Percentiles rank a stretch among this genome's conserved stretches.
Evolutionary conservation across 345 rosid species (phyloP).

Genomic region (Rhodomyrtus tomentosa): DNA sequence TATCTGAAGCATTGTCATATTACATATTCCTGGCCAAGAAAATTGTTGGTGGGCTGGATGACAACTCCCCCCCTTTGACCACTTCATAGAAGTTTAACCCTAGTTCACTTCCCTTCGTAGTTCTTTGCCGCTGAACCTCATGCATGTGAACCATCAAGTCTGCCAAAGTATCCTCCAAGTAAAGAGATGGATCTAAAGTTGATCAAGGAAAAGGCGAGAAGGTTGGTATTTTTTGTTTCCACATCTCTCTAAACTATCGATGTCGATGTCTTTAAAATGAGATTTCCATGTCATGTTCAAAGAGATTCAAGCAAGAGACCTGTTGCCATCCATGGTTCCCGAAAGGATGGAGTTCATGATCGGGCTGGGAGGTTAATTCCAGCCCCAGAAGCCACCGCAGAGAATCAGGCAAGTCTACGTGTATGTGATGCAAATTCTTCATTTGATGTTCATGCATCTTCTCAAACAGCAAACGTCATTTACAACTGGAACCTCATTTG

Average conservation of each 20-base stretch:
- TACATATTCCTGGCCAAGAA: background rate
- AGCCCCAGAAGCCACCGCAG: constrained; percentile 90
- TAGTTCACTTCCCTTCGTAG: constrained; percentile 25
- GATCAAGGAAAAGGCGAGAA: constrained; percentile 74
- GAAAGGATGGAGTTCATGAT: constrained; percentile 22
- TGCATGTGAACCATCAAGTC: constrained; percentile 76
- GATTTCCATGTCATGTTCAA: constrained; percentile 22
- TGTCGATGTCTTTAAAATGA: background rate
- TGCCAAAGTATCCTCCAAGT: constrained; percentile 87
- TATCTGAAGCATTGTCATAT: background rate
- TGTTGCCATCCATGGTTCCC: constrained; percentile 40
- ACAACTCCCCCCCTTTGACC: background rate
- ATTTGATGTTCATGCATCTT: background rate
- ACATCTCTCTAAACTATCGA: background rate
- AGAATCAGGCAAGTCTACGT: constrained; percentile 56
- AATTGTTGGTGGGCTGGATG: background rate
- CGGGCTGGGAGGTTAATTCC: constrained; percentile 58
- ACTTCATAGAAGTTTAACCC: background rate
- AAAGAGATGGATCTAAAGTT: constrained; percentile 81
- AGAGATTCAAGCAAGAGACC: constrained; percentile 40
- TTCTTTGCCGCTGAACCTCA: constrained; percentile 73
- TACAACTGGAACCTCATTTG: background rate
- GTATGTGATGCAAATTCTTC: constrained; percentile 9
- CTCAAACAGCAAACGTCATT: background rate
- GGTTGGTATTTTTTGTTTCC: constrained; percentile 28